Conservation (phyloP, 2,329 filamentous ascomycete genomes). For the Cyclaneusma minus region DNA sequence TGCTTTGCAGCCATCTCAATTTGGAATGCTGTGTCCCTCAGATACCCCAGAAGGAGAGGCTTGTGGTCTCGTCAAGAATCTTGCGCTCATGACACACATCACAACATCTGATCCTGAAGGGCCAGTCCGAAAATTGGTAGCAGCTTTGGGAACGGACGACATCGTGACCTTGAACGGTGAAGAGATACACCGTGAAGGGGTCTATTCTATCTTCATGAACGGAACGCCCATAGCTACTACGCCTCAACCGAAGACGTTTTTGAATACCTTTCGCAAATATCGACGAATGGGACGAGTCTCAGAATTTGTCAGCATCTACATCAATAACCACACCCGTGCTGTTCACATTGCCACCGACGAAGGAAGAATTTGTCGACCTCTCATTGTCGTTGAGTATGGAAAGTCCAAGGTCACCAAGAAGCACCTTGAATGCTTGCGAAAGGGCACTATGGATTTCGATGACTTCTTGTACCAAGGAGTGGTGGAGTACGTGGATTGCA, state of each 20-base stretch:
- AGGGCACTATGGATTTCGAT: slow-evolving; percentile 78
- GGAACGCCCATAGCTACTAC: slow-evolving; percentile 87
- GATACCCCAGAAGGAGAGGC: slow-evolving; percentile 98
- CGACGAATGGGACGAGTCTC: slow-evolving; percentile 83
- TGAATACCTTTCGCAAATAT: slow-evolving; percentile 71
- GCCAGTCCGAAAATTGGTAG: slow-evolving; percentile 74
- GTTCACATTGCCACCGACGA: slow-evolving; percentile 96
- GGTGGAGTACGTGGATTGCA: slow-evolving; percentile 93
- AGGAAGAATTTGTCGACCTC: slow-evolving; percentile 85
- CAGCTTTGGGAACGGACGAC: slow-evolving; percentile 71
- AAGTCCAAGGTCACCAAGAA: slow-evolving; percentile 65
- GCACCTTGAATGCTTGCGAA: slow-evolving; percentile 68
- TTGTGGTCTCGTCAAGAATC: slow-evolving; percentile 92
- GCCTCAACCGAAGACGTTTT: slow-evolving; percentile 70
- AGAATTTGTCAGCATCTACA: slow-evolving; percentile 90
- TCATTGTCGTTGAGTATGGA: slow-evolving; percentile 86
- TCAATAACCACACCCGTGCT: slow-evolving; percentile 82
- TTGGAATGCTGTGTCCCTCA: slow-evolving; percentile 93
- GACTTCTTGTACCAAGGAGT: slow-evolving; percentile 83
- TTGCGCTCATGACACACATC: slow-evolving; percentile 98
- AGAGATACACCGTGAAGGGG: slow-evolving; percentile 71
- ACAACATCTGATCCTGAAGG: slow-evolving; percentile 92
- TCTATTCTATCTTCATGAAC: slow-evolving; percentile 88
- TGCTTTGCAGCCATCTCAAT: slow-evolving; percentile 92
- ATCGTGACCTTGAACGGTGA: slow-evolving; percentile 68